Conservation (phyloP, 306 rosid genomes). For the Senna siamea region DNA sequence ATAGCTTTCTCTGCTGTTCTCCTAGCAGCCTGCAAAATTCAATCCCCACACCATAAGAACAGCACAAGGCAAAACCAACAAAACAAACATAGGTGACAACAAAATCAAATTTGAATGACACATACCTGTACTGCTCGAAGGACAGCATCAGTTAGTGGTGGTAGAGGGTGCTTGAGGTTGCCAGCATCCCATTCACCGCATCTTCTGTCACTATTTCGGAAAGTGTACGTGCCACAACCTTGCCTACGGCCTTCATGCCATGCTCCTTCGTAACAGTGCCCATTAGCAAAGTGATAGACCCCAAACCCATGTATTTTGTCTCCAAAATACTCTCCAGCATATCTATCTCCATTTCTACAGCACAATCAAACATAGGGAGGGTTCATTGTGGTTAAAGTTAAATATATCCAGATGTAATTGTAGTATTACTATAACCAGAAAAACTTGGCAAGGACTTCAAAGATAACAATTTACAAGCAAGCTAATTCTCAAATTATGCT, state of each 20-base stretch:
- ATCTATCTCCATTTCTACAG: conserved; percentile 93
- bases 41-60: background rate
- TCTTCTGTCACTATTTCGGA: conserved; percentile 68
- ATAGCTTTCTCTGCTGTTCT: conserved; percentile 79
- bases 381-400: background rate
- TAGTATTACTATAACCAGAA: background rate
- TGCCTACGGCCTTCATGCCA: conserved; percentile 98
- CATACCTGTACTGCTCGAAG: conserved; percentile 83
- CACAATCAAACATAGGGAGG: background rate
- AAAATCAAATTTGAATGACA: background rate
- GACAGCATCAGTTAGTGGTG: conserved; percentile 57
- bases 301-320: conserved; percentile 99
- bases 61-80: conserved; percentile 2
- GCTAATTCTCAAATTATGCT: background rate
- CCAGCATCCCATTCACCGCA: conserved; percentile 97
- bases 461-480: background rate
- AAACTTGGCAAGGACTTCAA: background rate
- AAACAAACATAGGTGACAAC: background rate
- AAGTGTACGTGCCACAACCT: conserved; percentile 78
- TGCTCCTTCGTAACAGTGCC: conserved; percentile 94
- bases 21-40: conserved; percentile 71
- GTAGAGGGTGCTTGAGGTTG: conserved; percentile 71
- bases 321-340: conserved; percentile 98
- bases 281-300: conserved; percentile 89
- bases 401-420: background rate